Evolutionary conservation across 148 eudicot genomes (phyloP), one percentile per base, ranked within the genome.

Genomic region (Rhododendron mucronatum): DNA sequence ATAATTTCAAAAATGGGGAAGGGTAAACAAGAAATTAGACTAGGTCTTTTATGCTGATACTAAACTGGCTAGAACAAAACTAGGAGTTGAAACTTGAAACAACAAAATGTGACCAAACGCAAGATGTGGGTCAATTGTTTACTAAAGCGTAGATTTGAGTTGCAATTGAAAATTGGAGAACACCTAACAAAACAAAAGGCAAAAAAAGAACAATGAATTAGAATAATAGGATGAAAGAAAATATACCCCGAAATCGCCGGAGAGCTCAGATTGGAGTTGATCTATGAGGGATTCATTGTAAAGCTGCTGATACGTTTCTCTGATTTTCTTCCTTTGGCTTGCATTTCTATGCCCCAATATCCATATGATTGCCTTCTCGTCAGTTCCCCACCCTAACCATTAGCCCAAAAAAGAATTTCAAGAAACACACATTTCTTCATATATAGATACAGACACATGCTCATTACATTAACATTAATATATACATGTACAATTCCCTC

Each of bases 341-440:
- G 94, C 91, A 92, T 94, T 94, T 89, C 98, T 91, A 26, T 89
- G 92, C 41, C 97, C 96, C 90, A 94, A 73, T n/a, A 95, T 87
- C 84, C 82, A 77, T 47, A 93, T 94, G 23, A 92, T 83, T 45
- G 89, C 91, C 78, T 88, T 90, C 84, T 94, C 97, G 84, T 95
- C 93, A 2, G 96, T 93, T 80, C 96, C 95, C 89, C 88, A 88
- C 26, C 97, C 97, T 95, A 88, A 44, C 67, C 84, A 63, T 23
- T 63, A 83, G 76, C 23, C 73, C 79, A 11, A 51, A 50, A 50
- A 15, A 7, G 0, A 69, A 69, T 26, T 41, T 76, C 50, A 41
- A 77, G 80, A 41, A 77, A 77, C n/a, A 21, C 23, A 6, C 13
- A 39, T 76, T 37, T 41, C 80, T 76, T 5, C 48, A 16, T 20